These are phyloP conservation scores for Podospora sp. DNA, from an alignment of 495 filamentous ascomycete species.

Conservation along the genomic window DNA sequence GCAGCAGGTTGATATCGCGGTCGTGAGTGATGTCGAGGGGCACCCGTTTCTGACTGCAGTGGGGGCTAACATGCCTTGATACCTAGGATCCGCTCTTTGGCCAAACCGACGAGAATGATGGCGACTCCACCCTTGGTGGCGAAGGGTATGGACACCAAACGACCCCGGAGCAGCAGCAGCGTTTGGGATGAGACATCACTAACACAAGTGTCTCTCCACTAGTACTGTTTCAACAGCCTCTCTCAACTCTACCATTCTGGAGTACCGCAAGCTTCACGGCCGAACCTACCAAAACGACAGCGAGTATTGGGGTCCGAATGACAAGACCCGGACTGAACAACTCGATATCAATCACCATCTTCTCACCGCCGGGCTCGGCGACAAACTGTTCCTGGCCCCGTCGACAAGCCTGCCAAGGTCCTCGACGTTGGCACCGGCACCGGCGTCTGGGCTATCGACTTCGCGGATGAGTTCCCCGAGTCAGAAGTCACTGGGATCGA, in stretches of 20 bases:
- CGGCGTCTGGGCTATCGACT: conserved; percentile 68
- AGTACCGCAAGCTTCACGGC: conserved; percentile 36
- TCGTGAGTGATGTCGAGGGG: neutral
- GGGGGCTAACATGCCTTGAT: neutral
- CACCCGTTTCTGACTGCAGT: neutral
- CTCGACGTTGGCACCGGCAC: conserved; percentile 66
- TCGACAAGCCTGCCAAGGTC: conserved; percentile 51
- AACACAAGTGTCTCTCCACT: neutral
- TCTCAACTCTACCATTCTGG: conserved; percentile 34
- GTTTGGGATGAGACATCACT: neutral
- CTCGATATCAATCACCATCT: conserved; percentile 13
- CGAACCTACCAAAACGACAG: conserved; percentile 30
- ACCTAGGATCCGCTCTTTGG: neutral
- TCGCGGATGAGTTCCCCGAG: conserved; percentile 56
- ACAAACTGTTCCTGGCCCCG: conserved; percentile 54
- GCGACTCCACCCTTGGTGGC: neutral
- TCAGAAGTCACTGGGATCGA: conserved; percentile 60
- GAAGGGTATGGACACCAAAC: neutral
- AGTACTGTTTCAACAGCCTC: conserved; percentile 28
- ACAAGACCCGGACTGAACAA: neutral
- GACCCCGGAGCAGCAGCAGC: neutral
- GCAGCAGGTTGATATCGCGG: neutral
- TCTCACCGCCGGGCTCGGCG: conserved; percentile 23
- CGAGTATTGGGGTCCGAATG: conserved; percentile 20
- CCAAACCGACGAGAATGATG: neutral